These are phyloP conservation scores for Pezicula carpinea DNA, from an alignment of 2,329 filamentous ascomycete species.

Conservation along the genomic window DNA sequence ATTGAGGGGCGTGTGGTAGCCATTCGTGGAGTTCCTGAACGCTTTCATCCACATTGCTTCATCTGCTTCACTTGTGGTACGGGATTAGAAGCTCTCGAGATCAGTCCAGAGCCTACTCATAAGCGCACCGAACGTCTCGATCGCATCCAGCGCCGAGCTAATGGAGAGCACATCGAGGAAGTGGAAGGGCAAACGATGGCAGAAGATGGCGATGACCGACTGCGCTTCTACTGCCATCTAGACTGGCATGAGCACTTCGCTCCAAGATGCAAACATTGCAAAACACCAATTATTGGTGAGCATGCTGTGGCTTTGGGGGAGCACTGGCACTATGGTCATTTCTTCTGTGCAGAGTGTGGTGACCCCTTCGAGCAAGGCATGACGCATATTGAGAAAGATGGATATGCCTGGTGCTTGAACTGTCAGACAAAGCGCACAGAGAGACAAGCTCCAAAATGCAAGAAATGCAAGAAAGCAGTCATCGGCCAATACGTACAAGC, in stretches of 20 bases:
- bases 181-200: constrained; percentile 58
- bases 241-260: constrained; percentile 96
- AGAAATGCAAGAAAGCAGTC: constrained; percentile 77
- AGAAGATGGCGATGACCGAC: constrained; percentile 67
- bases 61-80: constrained; percentile 83
- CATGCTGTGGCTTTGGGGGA: constrained; percentile 88
- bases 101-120: constrained; percentile 82
- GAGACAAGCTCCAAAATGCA: constrained; percentile 81
- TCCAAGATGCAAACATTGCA: constrained; percentile 91
- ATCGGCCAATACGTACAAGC: constrained; percentile 88
- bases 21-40: constrained; percentile 64
- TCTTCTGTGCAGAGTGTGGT: constrained; percentile 98
- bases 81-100: constrained; percentile 88
- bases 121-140: constrained; percentile 67
- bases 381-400: constrained; percentile 86
- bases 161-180: constrained; percentile 56
- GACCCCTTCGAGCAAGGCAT: constrained; percentile 78
- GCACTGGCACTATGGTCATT: constrained; percentile 97
- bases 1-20: constrained; percentile 91
- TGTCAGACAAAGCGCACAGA: constrained; percentile 93
- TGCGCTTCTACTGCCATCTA: constrained; percentile 95
- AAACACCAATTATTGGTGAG: constrained; percentile 92
- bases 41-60: constrained; percentile 94
- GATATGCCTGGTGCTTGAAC: constrained; percentile 91
- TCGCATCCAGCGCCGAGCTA: constrained; percentile 62